phyloP scores from a whole-genome alignment of 2,329 filamentous ascomycete species.

The Coleophoma eucalyptorum region DNA sequence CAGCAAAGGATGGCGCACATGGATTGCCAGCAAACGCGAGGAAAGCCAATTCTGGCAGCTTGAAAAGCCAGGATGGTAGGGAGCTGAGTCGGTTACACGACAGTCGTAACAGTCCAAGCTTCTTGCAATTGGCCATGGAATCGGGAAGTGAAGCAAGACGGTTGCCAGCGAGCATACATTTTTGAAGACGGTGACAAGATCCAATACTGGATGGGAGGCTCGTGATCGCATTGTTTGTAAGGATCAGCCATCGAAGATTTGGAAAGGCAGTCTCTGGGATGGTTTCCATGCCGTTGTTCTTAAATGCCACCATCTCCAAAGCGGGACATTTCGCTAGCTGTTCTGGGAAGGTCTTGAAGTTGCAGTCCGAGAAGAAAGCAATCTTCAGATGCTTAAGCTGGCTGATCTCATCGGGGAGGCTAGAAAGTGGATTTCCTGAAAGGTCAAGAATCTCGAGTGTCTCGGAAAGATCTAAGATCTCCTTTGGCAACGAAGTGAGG shows the following conservation, averaged over 20 bases:
- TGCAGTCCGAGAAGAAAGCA: slow-evolving; percentile 42
- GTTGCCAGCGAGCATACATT: slow-evolving; percentile 47
- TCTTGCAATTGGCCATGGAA: slow-evolving; percentile 38
- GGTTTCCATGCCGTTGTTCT: slow-evolving; percentile 38
- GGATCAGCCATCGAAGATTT: slow-evolving; percentile 41
- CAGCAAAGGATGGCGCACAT: slow-evolving; percentile 27
- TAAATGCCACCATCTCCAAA: slow-evolving; percentile 47
- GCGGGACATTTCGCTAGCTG: slow-evolving; percentile 36
- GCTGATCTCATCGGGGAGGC: slow-evolving; percentile 34
- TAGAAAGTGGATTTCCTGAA: slow-evolving; percentile 38
- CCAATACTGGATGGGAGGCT: slow-evolving; percentile 38
- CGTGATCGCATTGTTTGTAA: slow-evolving; percentile 40
- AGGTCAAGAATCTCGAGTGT: slow-evolving; percentile 43
- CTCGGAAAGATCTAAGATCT: slow-evolving; percentile 36
- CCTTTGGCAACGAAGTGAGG: slow-evolving; percentile 30
- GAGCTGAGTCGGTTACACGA: slow-evolving; percentile 35
- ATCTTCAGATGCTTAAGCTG: slow-evolving; percentile 39
- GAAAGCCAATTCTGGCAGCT: slow-evolving; percentile 40
- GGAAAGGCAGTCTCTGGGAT: slow-evolving; percentile 39
- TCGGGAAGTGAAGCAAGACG: slow-evolving; percentile 33
- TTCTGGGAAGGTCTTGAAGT: slow-evolving; percentile 37
- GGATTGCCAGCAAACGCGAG: slow-evolving; percentile 45
- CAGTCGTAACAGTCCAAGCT: slow-evolving; percentile 39
- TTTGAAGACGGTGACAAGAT: slow-evolving; percentile 37
- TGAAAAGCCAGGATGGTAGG: slow-evolving; percentile 40